These are phyloP conservation scores for Ambrosiella xylebori DNA, from an alignment of 2,329 filamentous ascomycete species.

Conservation along the genomic window DNA sequence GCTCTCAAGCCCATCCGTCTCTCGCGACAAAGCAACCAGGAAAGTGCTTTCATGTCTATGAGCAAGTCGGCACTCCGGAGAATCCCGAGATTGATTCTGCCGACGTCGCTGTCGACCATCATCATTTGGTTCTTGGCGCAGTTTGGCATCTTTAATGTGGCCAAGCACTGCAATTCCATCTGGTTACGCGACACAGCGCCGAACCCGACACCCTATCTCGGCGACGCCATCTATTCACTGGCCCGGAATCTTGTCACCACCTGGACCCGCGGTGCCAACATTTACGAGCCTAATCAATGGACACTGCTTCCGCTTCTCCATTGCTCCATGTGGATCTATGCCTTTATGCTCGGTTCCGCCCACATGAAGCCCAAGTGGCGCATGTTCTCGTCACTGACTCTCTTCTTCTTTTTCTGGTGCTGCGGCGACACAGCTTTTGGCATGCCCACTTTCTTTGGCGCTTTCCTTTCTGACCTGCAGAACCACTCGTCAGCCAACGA, in stretches of 20 bases:
- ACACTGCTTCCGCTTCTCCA: conserved; percentile 36
- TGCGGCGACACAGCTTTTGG: conserved; percentile 27
- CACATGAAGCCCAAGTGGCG: conserved; percentile 32
- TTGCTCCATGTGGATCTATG: conserved; percentile 37
- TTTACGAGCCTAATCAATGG: conserved; percentile 42
- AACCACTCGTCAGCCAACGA: conserved; percentile 32
- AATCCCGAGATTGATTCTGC: conserved; percentile 39
- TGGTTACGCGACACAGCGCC: conserved; percentile 25
- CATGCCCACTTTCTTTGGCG: conserved; percentile 44
- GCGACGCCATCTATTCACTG: conserved; percentile 17
- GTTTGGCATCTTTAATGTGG: conserved; percentile 38
- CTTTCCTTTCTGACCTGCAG: conserved; percentile 42
- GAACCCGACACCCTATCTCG: conserved; percentile 27
- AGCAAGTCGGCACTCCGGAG: conserved; percentile 40
- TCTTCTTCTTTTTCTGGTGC: conserved; percentile 33
- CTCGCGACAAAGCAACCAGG: conserved; percentile 34
- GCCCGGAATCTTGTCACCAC: conserved; percentile 29
- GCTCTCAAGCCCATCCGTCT: conserved; percentile 42
- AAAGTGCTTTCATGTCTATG: conserved; percentile 35
- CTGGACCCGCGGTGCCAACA: conserved; percentile 33
- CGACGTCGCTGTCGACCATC: conserved; percentile 37
- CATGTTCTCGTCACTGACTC: conserved; percentile 27
- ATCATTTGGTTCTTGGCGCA: conserved; percentile 36
- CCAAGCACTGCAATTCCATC: conserved; percentile 22
- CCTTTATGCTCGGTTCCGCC: conserved; percentile 32